Percentiles rank a stretch among this genome's conserved stretches.
Conservation (phyloP, 768 basidiomycete species). For the Podaxis sp. region DNA sequence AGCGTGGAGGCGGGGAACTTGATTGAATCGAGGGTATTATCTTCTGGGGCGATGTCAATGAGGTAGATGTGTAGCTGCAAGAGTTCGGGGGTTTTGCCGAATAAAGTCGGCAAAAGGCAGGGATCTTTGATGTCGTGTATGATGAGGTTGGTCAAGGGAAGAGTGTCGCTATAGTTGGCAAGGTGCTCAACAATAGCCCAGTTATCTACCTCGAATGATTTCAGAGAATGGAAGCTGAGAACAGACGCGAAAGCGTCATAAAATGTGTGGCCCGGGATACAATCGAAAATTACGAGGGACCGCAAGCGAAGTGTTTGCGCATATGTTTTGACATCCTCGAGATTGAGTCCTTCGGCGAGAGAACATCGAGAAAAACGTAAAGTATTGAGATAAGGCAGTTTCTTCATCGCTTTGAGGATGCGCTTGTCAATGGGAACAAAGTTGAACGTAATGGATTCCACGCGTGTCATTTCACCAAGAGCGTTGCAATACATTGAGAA, state of each 20-base stretch:
- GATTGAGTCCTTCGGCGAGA: background rate
- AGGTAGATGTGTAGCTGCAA: constrained; percentile 4
- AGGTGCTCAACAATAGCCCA: constrained; percentile 7
- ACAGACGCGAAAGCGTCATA: background rate
- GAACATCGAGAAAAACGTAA: constrained; percentile 1
- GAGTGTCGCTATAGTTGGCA: background rate
- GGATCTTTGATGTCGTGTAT: constrained; percentile 1
- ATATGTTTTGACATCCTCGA: background rate
- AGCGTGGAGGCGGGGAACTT: background rate
- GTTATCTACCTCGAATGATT: constrained; percentile 2
- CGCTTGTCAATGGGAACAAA: background rate
- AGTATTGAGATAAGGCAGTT: background rate
- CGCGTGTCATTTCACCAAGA: constrained; percentile 7
- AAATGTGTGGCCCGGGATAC: background rate
- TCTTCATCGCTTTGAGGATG: constrained; percentile 5
- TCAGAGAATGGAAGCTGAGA: background rate
- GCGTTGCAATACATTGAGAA: constrained; percentile 16
- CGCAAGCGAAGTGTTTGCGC: background rate
- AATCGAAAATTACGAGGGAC: background rate
- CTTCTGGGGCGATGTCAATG: background rate
- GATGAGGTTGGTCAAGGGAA: background rate
- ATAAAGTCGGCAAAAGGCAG: background rate
- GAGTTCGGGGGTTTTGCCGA: constrained; percentile 1
- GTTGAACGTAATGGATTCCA: background rate
- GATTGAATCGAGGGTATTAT: background rate